Percentiles rank a stretch among this genome's conserved stretches.
phyloP scores from a whole-genome alignment of 192 early-diverging fungal genomes.

The Coemansia sp. region DNA sequence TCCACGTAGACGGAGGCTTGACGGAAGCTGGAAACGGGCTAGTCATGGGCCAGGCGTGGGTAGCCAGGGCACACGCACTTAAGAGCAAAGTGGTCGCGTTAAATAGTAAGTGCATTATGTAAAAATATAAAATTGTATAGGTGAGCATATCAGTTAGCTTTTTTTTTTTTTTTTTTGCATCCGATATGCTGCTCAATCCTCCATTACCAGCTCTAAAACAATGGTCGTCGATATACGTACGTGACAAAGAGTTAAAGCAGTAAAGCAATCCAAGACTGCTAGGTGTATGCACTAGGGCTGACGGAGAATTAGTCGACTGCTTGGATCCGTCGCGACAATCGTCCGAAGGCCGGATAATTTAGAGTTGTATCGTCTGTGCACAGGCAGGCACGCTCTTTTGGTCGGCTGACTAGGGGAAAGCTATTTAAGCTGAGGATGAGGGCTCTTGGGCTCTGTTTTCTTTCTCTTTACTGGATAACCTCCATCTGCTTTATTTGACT shows the following conservation, averaged over 20 bases:
- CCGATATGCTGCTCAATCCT: neutral
- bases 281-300: conserved; percentile 16
- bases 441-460: neutral
- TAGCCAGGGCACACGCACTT: neutral
- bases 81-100: neutral
- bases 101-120: neutral
- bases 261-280: neutral
- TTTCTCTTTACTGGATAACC: neutral
- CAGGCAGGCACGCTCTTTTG: neutral
- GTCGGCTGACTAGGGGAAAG: neutral
- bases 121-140: too few relatives aligned
- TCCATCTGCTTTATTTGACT: too few relatives aligned
- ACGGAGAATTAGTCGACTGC: conserved; percentile 10
- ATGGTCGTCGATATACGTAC: neutral
- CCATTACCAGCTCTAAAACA: neutral
- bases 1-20: conserved; percentile 12
- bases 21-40: conserved; percentile 6
- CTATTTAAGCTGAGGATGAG: conserved; percentile 1
- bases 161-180: neutral
- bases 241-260: neutral
- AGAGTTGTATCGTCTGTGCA: neutral
- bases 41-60: conserved; percentile 11
- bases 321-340: neutral
- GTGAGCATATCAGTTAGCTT: too few relatives aligned
- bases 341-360: neutral